These are phyloP conservation scores for Cyberlindnera veronae DNA, from an alignment of 805 yeast genomes.

Conservation along the genomic window DNA sequence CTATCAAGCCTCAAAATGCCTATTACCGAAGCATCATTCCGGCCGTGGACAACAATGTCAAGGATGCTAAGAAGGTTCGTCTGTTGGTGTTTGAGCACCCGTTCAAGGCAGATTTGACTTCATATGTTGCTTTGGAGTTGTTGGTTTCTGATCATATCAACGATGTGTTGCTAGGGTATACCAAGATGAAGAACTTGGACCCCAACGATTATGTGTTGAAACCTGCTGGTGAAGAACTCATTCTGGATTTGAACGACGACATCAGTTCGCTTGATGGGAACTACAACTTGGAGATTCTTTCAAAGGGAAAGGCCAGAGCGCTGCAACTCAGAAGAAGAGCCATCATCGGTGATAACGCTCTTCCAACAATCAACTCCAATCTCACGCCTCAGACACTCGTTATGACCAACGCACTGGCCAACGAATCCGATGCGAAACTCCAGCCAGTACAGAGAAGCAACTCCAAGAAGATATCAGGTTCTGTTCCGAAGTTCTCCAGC, in stretches of 20 bases:
- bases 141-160: conserved; percentile 33
- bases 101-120: conserved; percentile 27
- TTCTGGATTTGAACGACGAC: conserved; percentile 36
- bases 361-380: conserved; percentile 28
- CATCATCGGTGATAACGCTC: conserved; percentile 21
- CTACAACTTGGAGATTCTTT: conserved; percentile 38
- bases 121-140: conserved; percentile 29
- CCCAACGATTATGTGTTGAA: conserved; percentile 36
- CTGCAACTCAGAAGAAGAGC: conserved; percentile 31
- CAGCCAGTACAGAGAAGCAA: conserved; percentile 3
- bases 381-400: conserved; percentile 29
- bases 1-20: conserved; percentile 26
- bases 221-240: conserved; percentile 29
- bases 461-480: conserved; percentile 2
- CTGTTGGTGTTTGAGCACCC: conserved; percentile 35
- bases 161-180: conserved; percentile 35
- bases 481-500: conserved; percentile 14
- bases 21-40: conserved; percentile 38
- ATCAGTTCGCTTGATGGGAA: conserved; percentile 41
- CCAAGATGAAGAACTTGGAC: conserved; percentile 33
- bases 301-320: conserved; percentile 39
- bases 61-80: conserved; percentile 28
- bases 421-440: conserved; percentile 1
- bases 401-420: conserved; percentile 6
- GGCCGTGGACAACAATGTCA: conserved; percentile 17